Conservation (phyloP, 2,329 filamentous ascomycete genomes). For the Lachnellula occidentalis region DNA sequence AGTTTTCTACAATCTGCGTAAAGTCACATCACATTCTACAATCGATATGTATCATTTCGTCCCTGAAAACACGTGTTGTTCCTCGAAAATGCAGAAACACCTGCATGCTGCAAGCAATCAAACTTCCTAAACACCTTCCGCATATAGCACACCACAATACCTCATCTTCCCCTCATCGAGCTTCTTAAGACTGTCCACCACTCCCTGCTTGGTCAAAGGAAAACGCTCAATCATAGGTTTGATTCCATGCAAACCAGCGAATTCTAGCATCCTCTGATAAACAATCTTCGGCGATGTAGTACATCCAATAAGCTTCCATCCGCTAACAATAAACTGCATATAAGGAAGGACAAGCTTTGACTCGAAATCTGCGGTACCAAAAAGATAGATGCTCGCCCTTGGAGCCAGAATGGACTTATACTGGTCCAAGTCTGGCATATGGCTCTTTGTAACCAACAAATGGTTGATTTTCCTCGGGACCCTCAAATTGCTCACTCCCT, state of each 20-base stretch:
- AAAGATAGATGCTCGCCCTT: constrained; percentile 55
- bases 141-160: constrained; percentile 38
- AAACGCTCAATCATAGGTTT: constrained; percentile 51
- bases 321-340: constrained; percentile 15
- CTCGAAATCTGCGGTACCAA: constrained; percentile 53
- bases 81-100: neutral
- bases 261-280: constrained; percentile 53
- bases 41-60: no score
- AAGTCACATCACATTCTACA: no score
- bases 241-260: constrained; percentile 52
- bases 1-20: no score
- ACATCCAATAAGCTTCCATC: constrained; percentile 12
- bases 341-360: constrained; percentile 21
- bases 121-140: neutral
- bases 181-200: constrained; percentile 49
- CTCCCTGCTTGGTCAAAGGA: constrained; percentile 45
- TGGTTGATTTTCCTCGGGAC: constrained; percentile 15
- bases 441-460: constrained; percentile 20
- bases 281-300: constrained; percentile 30
- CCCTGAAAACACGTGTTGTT: no score
- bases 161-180: constrained; percentile 49
- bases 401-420: constrained; percentile 14
- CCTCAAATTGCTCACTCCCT: constrained; percentile 34
- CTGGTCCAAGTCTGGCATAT: constrained; percentile 16
- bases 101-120: neutral